Percentiles rank a stretch among this genome's conserved stretches.
These are phyloP conservation scores for Globisporangium irregulare DNA, from an alignment of 352 stramenopile genomes.

Conservation along the genomic window DNA sequence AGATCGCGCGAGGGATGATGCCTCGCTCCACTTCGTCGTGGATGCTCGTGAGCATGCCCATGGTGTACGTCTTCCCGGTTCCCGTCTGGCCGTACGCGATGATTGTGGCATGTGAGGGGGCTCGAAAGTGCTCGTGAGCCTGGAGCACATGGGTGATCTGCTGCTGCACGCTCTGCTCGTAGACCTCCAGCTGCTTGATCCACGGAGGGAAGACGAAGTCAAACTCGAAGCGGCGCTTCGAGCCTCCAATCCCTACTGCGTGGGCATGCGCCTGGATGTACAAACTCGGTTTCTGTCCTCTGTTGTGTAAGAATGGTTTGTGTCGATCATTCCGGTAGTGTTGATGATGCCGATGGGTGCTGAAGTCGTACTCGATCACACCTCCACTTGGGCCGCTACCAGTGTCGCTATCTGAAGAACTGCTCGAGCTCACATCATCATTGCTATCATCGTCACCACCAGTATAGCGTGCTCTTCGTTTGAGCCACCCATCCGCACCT, in stretches of 20 bases:
- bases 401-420: constrained; percentile 16
- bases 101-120: constrained; percentile 41
- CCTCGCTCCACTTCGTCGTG: constrained; percentile 32
- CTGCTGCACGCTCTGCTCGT: constrained; percentile 32
- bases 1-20: constrained; percentile 61
- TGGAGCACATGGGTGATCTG: constrained; percentile 45
- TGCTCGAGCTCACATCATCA: background rate
- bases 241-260: background rate
- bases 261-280: constrained; percentile 22
- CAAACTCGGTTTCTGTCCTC: constrained; percentile 17
- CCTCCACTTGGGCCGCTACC: background rate
- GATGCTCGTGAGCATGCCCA: constrained; percentile 58
- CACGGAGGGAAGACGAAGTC: constrained; percentile 57
- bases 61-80: constrained; percentile 76
- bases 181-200: constrained; percentile 51
- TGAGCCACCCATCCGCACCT: background rate
- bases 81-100: constrained; percentile 74
- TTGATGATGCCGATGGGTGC: background rate
- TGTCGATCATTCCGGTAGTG: background rate
- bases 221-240: constrained; percentile 56
- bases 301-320: constrained; percentile 7
- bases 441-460: constrained; percentile 15
- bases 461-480: background rate
- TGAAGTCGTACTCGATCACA: constrained; percentile 27
- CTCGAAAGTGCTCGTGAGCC: constrained; percentile 14